Evolutionary conservation across 176 grass and related monocot genomes (phyloP), one percentile per base, ranked within the genome.

Genomic region (Cocos nucifera): DNA sequence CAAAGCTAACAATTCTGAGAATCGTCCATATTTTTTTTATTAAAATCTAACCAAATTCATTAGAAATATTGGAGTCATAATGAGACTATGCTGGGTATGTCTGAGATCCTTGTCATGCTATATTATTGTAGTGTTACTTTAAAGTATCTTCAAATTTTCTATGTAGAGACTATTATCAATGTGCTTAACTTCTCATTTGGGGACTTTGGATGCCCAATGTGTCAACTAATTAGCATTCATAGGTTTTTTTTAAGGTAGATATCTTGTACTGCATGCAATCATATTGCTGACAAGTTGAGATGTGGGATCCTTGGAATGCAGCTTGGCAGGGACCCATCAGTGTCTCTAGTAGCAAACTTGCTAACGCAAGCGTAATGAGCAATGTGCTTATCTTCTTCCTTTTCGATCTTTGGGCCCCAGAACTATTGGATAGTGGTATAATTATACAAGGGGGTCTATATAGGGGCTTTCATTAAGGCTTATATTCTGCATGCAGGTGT

Each of bases 151-250:
- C 35, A 44, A 12, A 12, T 44, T 44, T 44, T 44, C 10, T 44
- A 44, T 12, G 0, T 6, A 48, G 65, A 78, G 76, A 53, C 8
- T 67, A 59, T 50, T 29, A 72, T 21, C 69, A 86, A 70, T 81
- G 83, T 81, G 83, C 83, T 65, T 77, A 70, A 62, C 78, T 69
- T 81, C 30, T 77, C 51, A 61, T 2, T 17, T 17, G 7, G 64
- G 77, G 63, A 80, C 9, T 14, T 44, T 44, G 35, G 35, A 44
- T 44, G 9, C 35, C 6, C 6, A 44, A 44, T n/a, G 35, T 44
- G 9, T 44, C 10, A 3, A 44, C 2, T 12, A 44, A 44, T 9
- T 14, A 8, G 35, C 35, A 12, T 44, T 14, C 35, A 44, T 9
- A 30, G 28, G 28, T 1, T 0, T 44, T 44, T 44, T 44, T 23